A percentile compares a stretch with the other conserved stretches of the same genome.
Conservation (phyloP, 2,329 filamentous ascomycete species). For the Calonectria pseudoturangicola region DNA sequence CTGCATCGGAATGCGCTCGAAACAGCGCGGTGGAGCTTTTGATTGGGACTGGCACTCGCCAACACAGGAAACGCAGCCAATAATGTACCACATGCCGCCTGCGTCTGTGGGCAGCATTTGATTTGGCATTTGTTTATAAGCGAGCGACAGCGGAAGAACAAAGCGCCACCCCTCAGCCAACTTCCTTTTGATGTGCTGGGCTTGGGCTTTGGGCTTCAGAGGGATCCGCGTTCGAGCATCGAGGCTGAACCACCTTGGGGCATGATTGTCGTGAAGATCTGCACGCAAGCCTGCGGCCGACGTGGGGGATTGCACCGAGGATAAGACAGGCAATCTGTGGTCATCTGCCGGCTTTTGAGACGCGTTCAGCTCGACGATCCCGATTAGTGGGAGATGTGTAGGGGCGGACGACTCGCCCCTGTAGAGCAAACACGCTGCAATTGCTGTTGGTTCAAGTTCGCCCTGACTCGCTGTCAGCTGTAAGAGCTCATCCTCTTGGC, state of each 20-base stretch:
- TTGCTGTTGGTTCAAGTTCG: background rate
- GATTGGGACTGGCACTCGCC: conserved; percentile 37
- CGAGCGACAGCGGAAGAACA: conserved; percentile 22
- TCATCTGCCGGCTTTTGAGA: background rate
- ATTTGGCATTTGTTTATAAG: conserved; percentile 27
- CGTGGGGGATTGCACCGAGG: conserved; percentile 20
- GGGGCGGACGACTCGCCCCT: conserved; percentile 23
- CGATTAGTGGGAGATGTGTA: conserved; percentile 18
- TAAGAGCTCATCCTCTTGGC: background rate
- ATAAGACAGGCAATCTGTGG: conserved; percentile 21
- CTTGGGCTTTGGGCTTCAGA: background rate
- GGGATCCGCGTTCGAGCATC: background rate
- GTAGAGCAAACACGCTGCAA: conserved; percentile 2
- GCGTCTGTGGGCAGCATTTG: conserved; percentile 19
- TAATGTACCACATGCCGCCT: conserved; percentile 27
- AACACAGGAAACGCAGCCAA: conserved; percentile 32
- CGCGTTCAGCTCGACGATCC: background rate
- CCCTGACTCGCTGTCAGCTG: conserved; percentile 10
- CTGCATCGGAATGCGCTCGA: conserved; percentile 39
- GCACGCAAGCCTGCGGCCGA: background rate
- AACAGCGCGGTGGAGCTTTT: conserved; percentile 18
- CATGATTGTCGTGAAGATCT: conserved; percentile 20
- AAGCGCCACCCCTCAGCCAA: conserved; percentile 10
- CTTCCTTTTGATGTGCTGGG: conserved; percentile 17
- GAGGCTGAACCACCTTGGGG: conserved; percentile 9